phyloP scores from a whole-genome alignment of 2,329 filamentous ascomycete species.

The Mariannaea sp. region DNA sequence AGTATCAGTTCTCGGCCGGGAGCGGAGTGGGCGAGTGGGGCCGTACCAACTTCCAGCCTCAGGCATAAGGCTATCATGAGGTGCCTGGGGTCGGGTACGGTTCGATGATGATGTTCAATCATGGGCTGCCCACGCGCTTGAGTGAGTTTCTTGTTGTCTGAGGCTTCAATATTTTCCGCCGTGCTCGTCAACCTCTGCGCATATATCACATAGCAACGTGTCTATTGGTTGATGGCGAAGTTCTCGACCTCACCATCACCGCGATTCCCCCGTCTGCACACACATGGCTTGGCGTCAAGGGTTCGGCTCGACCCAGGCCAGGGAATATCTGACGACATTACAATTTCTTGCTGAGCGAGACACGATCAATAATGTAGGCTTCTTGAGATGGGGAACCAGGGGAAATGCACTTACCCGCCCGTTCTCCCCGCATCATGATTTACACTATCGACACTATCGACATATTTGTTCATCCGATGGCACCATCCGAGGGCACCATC shows the following conservation, averaged over 20 bases:
- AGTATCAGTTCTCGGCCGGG: conserved; percentile 12
- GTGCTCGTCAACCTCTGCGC: no score
- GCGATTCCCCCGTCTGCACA: no score
- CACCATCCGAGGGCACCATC: conserved; percentile 4
- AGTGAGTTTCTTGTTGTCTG: conserved; percentile 4
- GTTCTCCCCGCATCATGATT: not conserved
- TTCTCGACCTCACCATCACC: not conserved
- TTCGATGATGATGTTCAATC: no score
- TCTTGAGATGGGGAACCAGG: not conserved
- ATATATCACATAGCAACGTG: no score
- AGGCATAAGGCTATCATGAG: conserved; percentile 10
- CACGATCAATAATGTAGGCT: not conserved
- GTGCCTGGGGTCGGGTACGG: not conserved
- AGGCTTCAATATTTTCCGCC: conserved; percentile 8
- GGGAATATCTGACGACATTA: not conserved
- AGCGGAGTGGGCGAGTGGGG: conserved; percentile 8
- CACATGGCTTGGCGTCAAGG: conserved; percentile 7
- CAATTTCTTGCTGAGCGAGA: conserved; percentile 1
- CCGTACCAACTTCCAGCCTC: conserved; percentile 14
- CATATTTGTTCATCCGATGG: conserved; percentile 6
- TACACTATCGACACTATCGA: conserved; percentile 10
- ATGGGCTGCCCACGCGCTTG: not conserved
- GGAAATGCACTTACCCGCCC: conserved; percentile 18
- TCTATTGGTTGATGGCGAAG: no score
- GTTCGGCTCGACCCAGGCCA: not conserved